Evolutionary conservation across 1,284 basidiomycete species (phyloP).

Genomic region (Rhodotorula sp.): DNA sequence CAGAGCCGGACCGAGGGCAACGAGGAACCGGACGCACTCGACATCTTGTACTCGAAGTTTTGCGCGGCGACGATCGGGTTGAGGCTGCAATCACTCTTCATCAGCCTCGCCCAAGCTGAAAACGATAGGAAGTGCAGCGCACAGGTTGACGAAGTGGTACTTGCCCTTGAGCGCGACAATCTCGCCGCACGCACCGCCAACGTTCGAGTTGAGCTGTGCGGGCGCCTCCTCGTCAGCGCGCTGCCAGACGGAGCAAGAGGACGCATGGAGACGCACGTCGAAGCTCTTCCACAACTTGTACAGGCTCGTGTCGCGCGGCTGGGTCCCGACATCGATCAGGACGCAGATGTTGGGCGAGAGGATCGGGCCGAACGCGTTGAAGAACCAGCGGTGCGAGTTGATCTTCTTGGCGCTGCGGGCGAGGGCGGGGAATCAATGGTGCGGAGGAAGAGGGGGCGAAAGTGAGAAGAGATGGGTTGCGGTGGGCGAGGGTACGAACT

Average conservation of each 20-base stretch:
- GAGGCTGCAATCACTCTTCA: slow-evolving; percentile 37
- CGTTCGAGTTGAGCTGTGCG: slow-evolving; percentile 56
- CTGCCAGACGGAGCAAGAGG: too few relatives aligned
- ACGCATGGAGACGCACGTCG: slow-evolving; percentile 55
- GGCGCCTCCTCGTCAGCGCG: too few relatives aligned
- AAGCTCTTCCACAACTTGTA: slow-evolving; percentile 93
- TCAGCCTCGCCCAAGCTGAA: neutral
- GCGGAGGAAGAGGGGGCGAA: neutral
- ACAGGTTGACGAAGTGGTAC: slow-evolving; percentile 50
- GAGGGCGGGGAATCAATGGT: too few relatives aligned
- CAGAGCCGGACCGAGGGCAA: too few relatives aligned
- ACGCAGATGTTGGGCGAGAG: slow-evolving; percentile 81
- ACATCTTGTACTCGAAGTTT: slow-evolving; percentile 77
- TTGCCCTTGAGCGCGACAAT: slow-evolving; percentile 91
- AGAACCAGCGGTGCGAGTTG: slow-evolving; percentile 94
- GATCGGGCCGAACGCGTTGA: slow-evolving; percentile 72
- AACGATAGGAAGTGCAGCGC: neutral
- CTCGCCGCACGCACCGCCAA: slow-evolving; percentile 92
- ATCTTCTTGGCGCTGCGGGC: slow-evolving; percentile 58
- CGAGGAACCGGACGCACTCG: slow-evolving; percentile 47
- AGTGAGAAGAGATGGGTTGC: neutral
- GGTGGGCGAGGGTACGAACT: slow-evolving; percentile 12
- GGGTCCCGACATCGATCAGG: slow-evolving; percentile 89
- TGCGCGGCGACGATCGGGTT: slow-evolving; percentile 74
- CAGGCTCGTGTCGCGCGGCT: slow-evolving; percentile 71